Evolutionary conservation across 2,329 filamentous ascomycete genomes (phyloP), one percentile per base, ranked within the genome.

Genomic region (Beauveria pseudobassiana): DNA sequence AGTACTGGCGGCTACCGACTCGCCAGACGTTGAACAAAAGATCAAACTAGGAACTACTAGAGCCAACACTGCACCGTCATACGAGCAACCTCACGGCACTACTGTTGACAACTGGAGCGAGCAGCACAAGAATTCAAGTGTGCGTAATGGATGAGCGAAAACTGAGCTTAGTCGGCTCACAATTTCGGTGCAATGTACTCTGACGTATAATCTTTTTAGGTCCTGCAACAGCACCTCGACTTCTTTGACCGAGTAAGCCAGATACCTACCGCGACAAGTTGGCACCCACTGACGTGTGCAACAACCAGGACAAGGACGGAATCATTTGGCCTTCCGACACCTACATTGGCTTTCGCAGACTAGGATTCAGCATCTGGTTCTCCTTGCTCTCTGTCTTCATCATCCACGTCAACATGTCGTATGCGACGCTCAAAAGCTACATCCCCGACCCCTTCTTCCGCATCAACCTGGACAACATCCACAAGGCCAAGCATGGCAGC

Each of bases 401-500:
- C 48, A 75, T 80, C 59, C 74, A 78, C 48, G 4, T 69, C 56
- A 74, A 70, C 66, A 78, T 80, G 64, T 79, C 78, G 4, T 80
- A 80, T 62, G 76, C 76, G 1, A 79, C 77, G 0, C 69, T 70
- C 6, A 64, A 71, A 22, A 73, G 72, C 4, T 70, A 65, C 55
- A 5, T 76, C 0, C 77, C 77, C 0, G 77, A 76, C 49, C 72
- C 73, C 5, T 66, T 70, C 4, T 75, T 76, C 55, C 67, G 76
- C 18, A 68, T 78, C 20, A 75, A 74, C 63, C 66, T 77, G 8
- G 59, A 66, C 1, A 69, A 68, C 12, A 75, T 78, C 34, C 75
- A 78, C 65, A 77, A 74, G 64, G 76, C 71, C 22, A 78, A 78
- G 69, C 78, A 81, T 64, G 78, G 77, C 5, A 77, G 74, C 56